phyloP scores from a whole-genome alignment of 108 stramenopile species.

The Phaeodactylum tricornutum region DNA sequence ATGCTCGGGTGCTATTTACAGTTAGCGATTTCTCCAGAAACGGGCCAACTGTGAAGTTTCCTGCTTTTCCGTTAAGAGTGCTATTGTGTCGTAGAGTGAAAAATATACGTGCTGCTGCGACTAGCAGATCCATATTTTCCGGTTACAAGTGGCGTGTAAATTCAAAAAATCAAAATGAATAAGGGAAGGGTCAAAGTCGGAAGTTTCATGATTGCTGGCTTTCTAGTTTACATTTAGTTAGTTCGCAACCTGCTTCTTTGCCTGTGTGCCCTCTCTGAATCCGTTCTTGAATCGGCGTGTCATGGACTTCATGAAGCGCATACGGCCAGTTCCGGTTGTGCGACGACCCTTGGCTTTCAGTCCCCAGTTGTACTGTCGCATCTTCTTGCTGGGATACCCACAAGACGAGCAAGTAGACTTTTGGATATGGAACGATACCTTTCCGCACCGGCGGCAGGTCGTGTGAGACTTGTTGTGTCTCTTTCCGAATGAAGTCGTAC shows the following conservation, averaged over 20 bases:
- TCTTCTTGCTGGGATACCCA: slow-evolving; percentile 97
- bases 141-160: too few relatives aligned
- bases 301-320: slow-evolving; percentile 98
- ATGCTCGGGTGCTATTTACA: too few relatives aligned
- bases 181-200: too few relatives aligned
- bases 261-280: slow-evolving; percentile 96
- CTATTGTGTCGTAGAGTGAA: too few relatives aligned
- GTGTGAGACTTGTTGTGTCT: slow-evolving; percentile 99
- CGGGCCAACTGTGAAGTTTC: too few relatives aligned
- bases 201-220: too few relatives aligned
- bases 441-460: slow-evolving; percentile 97
- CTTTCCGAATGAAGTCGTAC: slow-evolving; percentile 99
- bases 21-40: too few relatives aligned
- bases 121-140: too few relatives aligned
- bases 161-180: too few relatives aligned
- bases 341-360: slow-evolving; percentile 96
- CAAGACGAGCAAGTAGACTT: slow-evolving; percentile 97
- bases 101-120: too few relatives aligned
- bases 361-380: slow-evolving; percentile 96
- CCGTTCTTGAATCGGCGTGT: slow-evolving; percentile 99
- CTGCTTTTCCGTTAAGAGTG: too few relatives aligned
- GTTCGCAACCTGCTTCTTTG: slow-evolving; percentile 76
- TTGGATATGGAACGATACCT: slow-evolving; percentile 99
- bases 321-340: slow-evolving; percentile 96
- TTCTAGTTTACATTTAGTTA: too few relatives aligned